Conservation (phyloP, 1,284 basidiomycete species). For the Rhodofomes roseus region DNA sequence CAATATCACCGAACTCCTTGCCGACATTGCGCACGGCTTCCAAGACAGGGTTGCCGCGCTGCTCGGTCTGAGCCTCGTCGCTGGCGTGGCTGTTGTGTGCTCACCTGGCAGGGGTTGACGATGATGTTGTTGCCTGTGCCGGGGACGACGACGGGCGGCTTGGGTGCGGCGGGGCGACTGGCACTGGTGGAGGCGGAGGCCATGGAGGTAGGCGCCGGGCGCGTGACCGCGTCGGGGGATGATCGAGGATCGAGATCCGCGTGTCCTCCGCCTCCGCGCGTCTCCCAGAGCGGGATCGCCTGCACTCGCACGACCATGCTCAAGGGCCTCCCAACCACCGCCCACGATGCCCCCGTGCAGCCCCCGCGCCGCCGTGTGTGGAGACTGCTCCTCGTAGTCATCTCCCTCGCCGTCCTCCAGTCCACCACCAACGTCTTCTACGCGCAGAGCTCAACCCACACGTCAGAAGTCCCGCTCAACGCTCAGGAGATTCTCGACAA, state of each 20-base stretch:
- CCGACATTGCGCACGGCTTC: conserved; percentile 83
- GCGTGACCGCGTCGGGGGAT: background rate
- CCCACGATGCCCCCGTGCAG: background rate
- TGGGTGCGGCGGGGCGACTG: conserved; percentile 9
- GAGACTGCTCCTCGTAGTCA: background rate
- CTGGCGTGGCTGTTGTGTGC: background rate
- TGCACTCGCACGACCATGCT: background rate
- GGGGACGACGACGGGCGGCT: conserved; percentile 67
- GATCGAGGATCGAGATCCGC: background rate
- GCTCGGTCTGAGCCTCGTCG: background rate
- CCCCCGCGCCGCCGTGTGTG: background rate
- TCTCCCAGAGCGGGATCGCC: too few relatives aligned
- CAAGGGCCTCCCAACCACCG: background rate
- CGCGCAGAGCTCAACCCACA: background rate
- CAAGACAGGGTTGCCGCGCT: conserved; percentile 89
- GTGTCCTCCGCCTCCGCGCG: too few relatives aligned
- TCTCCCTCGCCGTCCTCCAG: background rate
- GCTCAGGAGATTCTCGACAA: background rate
- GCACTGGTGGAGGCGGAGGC: background rate
- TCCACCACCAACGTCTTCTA: background rate
- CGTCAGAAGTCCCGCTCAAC: background rate
- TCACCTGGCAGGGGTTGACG: conserved; percentile 59
- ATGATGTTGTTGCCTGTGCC: conserved; percentile 73
- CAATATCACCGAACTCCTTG: conserved; percentile 94
- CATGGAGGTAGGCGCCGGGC: background rate